Base-by-base conservation (phyloP, 2,329 filamentous ascomycete species). In the Phaeophleospora eucalypticola region DNA sequence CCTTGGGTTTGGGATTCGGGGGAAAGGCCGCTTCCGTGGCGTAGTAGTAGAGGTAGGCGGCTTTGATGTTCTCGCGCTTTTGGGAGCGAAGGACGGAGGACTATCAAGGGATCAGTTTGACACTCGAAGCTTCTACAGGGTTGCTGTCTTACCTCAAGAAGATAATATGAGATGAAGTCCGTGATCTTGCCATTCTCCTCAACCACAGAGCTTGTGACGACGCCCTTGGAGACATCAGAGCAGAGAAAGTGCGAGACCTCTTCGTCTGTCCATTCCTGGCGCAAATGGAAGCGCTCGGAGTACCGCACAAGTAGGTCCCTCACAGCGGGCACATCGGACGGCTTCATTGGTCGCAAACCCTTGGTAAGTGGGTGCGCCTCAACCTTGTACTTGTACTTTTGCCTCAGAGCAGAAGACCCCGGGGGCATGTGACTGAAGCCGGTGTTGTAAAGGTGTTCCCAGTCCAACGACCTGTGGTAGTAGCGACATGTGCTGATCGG, bases 41-140 rank as follows among this genome's bases (percentile, higher is more conserved):
- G 66, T 98, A 98, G 77, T 98, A 98, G 74, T 91, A 98, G 45
- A 97, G 80, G 70, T 98, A 98, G 21, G 93, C 93, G 3, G 91
- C 93, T 56, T 84, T 86, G 61, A 98, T 83, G 47, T 82, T 81
- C 48, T 82, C 79, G 71, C 95, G 85, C 49, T 82, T 79, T 37
- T 80, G 73, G 63, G 89, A 82, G 58, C 85, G 83, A 61, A 98
- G 94, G 48, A 96, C 86, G 1, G 89, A 93, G 14, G 89, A 95
- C 66, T 62, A 44, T 7, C 14, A 17, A 37, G 3, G 20, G 18
- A 43, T 58, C 35, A 58, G 53, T 24, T 19, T 41, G n/a, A n/a
- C 8, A 17, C 15, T 29, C 15, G 24, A 15, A 14, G 10, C 6
- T 7, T 10, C 1, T 32, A 2, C 10, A 12, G 12, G 16, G 17